These are phyloP conservation scores for Lizonia empirigonia DNA, from an alignment of 2,329 filamentous ascomycete species.

Conservation along the genomic window DNA sequence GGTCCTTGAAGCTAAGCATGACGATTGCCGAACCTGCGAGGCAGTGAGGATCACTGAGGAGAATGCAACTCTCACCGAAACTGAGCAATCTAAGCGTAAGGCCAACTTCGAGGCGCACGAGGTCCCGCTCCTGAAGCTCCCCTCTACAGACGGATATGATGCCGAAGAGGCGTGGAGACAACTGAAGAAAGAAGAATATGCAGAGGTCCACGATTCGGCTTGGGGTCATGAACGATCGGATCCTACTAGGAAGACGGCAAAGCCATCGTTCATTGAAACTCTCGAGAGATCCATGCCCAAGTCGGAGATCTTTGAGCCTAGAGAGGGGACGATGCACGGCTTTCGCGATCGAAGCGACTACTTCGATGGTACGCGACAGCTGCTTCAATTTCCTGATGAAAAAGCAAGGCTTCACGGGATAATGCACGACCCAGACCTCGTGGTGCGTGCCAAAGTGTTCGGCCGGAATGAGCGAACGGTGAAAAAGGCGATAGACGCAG, in stretches of 20 bases:
- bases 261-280: too few relatives aligned
- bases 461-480: not conserved
- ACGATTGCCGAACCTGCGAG: not conserved
- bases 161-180: not conserved
- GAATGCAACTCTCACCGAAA: not conserved
- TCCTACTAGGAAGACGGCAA: not conserved
- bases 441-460: not conserved
- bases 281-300: not conserved
- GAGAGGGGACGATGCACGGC: too few relatives aligned
- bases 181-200: not conserved
- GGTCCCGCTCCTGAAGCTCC: not conserved
- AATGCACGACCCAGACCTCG: not conserved
- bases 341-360: not conserved
- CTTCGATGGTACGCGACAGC: not conserved
- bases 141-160: not conserved
- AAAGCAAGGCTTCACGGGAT: not conserved
- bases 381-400: not conserved
- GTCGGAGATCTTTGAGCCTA: not conserved
- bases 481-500: not conserved
- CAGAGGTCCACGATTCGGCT: not conserved
- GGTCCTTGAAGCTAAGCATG: not conserved
- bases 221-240: not conserved
- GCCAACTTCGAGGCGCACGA: not conserved
- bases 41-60: not conserved
- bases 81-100: not conserved